Percentiles rank a stretch among this genome's conserved stretches.
phyloP scores from a whole-genome alignment of 2,329 filamentous ascomycete genomes.

The Emydomyces testavorans region DNA sequence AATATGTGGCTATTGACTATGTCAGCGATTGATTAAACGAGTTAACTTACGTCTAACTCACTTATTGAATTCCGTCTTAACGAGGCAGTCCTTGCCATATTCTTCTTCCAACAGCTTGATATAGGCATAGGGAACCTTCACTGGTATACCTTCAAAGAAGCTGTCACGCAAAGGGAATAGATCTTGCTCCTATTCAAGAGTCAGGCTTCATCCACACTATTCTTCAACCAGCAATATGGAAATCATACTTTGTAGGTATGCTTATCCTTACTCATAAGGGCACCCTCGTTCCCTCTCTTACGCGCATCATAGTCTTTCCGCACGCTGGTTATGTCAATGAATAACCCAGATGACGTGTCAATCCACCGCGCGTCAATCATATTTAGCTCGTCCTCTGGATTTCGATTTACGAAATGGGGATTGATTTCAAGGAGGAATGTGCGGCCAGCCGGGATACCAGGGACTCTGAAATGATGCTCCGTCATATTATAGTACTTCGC shows the following conservation, averaged over 20 bases:
- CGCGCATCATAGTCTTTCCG: conserved; percentile 36
- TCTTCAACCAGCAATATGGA: not conserved
- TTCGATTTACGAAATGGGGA: conserved; percentile 41
- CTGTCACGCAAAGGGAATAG: conserved; percentile 48
- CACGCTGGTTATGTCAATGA: conserved; percentile 51
- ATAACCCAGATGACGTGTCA: conserved; percentile 47
- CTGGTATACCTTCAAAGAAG: conserved; percentile 43
- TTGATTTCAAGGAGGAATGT: conserved; percentile 50
- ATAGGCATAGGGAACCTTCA: conserved; percentile 48
- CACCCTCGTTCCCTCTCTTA: conserved; percentile 29
- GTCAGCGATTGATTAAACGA: conserved; percentile 5
- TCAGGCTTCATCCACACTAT: not conserved
- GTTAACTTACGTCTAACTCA: conserved; percentile 17
- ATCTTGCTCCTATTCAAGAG: conserved; percentile 31
- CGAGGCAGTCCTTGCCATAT: conserved; percentile 42
- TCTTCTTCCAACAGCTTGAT: conserved; percentile 43
- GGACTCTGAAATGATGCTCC: conserved; percentile 40
- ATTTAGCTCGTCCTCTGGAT: conserved; percentile 39
- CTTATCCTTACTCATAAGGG: conserved; percentile 47
- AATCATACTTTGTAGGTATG: conserved; percentile 40
- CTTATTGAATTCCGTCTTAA: conserved; percentile 36
- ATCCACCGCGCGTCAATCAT: conserved; percentile 53
- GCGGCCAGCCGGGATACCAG: conserved; percentile 26
- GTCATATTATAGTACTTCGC: conserved; percentile 53
- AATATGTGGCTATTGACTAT: conserved; percentile 24